Evolutionary conservation across 2,329 filamentous ascomycete genomes (phyloP).

Genomic region (Fusarium sp.): DNA sequence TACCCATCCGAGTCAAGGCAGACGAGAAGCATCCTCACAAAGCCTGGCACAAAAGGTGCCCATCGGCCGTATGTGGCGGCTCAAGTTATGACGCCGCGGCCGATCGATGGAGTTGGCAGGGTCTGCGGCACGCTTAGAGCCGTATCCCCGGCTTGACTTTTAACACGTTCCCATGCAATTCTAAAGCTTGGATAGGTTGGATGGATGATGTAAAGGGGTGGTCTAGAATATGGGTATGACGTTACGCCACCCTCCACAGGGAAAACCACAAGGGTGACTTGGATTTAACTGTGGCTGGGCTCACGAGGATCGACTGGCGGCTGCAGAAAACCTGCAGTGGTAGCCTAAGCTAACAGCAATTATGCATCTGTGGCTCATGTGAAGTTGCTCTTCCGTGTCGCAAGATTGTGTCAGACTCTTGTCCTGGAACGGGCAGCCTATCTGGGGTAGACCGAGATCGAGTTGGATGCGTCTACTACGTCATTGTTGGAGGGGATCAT

Average conservation of each 20-base stretch:
- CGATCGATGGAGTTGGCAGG: constrained; percentile 29
- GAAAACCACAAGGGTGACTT: neutral
- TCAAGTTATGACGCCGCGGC: constrained; percentile 38
- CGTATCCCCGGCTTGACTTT: constrained; percentile 8
- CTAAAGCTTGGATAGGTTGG: constrained; percentile 6
- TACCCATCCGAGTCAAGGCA: constrained; percentile 16
- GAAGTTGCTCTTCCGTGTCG: no score
- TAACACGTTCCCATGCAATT: constrained; percentile 10
- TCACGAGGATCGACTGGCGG: neutral
- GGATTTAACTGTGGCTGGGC: constrained; percentile 12
- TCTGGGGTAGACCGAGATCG: constrained; percentile 9
- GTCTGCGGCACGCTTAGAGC: constrained; percentile 2
- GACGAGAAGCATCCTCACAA: neutral
- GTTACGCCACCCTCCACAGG: constrained; percentile 21
- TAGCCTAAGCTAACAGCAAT: neutral
- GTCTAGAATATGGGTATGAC: constrained; percentile 33
- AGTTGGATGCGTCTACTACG: constrained; percentile 17
- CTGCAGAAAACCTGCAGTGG: constrained; percentile 6
- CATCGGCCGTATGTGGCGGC: constrained; percentile 33
- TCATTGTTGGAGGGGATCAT: constrained; percentile 17
- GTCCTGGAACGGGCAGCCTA: constrained; percentile 7
- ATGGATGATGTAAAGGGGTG: constrained; percentile 38
- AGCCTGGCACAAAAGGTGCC: neutral
- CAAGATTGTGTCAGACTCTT: neutral
- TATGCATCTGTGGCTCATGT: constrained; percentile 11